These are phyloP conservation scores for Candida albicans DNA, from an alignment of 1,139 yeast species.

Conservation along the genomic window DNA sequence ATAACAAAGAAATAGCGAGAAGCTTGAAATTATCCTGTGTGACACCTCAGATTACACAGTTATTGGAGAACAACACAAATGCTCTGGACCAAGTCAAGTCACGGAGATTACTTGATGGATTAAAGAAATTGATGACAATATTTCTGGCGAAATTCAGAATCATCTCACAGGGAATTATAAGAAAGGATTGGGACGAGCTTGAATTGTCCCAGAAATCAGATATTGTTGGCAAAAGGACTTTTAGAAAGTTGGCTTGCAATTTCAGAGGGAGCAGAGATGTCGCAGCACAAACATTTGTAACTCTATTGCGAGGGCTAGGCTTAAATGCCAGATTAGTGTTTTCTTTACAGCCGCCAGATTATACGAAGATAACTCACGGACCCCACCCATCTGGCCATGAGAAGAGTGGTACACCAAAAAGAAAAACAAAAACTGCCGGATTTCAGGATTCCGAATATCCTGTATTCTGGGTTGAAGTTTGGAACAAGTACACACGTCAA, in stretches of 20 bases:
- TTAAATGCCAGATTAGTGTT: slow-evolving; percentile 73
- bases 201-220: slow-evolving; percentile 23
- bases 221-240: slow-evolving; percentile 35
- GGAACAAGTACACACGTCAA: slow-evolving; percentile 68
- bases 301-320: slow-evolving; percentile 68
- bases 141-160: slow-evolving; percentile 65
- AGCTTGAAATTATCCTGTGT: slow-evolving; percentile 35
- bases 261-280: slow-evolving; percentile 75
- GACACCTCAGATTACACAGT: slow-evolving; percentile 41
- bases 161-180: slow-evolving; percentile 42
- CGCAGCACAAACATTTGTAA: slow-evolving; percentile 86
- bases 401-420: not conserved
- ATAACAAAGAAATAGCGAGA: slow-evolving; percentile 43
- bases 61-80: slow-evolving; percentile 30
- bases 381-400: slow-evolving; percentile 15
- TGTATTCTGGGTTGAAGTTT: slow-evolving; percentile 90
- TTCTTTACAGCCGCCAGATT: slow-evolving; percentile 90
- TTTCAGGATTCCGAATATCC: slow-evolving; percentile 53
- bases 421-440: not conserved
- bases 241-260: slow-evolving; percentile 38
- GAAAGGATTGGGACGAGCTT: slow-evolving; percentile 63
- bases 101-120: slow-evolving; percentile 71
- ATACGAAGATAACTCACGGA: slow-evolving; percentile 40
- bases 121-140: slow-evolving; percentile 59
- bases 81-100: slow-evolving; percentile 52